phyloP scores from a whole-genome alignment of 768 basidiomycete species.

The Pisolithus tinctorius region DNA sequence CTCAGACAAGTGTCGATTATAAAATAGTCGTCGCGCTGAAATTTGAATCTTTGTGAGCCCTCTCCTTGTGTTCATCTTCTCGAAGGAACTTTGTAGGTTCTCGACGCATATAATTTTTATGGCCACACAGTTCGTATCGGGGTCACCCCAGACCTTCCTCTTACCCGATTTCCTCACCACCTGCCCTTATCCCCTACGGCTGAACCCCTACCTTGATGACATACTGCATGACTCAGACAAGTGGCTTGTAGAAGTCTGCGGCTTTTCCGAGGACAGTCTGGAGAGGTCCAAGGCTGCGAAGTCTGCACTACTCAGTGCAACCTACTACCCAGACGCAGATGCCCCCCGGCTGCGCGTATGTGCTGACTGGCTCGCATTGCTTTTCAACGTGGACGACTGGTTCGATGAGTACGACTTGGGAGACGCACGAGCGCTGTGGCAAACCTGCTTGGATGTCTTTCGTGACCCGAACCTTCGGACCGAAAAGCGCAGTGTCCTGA shows the following conservation, averaged over 20 bases:
- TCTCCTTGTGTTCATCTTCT: too few species aligned
- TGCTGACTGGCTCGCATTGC: conserved; percentile 56
- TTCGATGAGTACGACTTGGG: conserved; percentile 32
- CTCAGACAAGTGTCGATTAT: too few species aligned
- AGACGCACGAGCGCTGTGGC: conserved; percentile 25
- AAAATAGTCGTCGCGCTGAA: too few species aligned
- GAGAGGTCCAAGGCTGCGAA: conserved; percentile 49
- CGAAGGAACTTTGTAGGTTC: too few species aligned
- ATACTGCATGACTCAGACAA: conserved; percentile 32
- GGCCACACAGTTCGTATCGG: too few species aligned
- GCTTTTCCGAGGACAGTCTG: conserved; percentile 24
- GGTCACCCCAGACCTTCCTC: too few species aligned
- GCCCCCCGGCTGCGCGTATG: conserved; percentile 54
- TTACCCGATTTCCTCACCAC: too few species aligned
- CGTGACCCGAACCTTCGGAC: conserved; percentile 24
- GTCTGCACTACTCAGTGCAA: conserved; percentile 60
- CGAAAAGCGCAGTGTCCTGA: conserved; percentile 21
- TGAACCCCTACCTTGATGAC: conserved; percentile 26
- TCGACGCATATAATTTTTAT: too few species aligned
- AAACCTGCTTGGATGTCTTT: conserved; percentile 24
- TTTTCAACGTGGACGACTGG: conserved; percentile 39
- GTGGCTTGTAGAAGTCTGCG: conserved; percentile 27
- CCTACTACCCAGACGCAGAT: conserved; percentile 54
- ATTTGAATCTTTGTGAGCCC: too few species aligned
- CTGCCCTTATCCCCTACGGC: conserved; percentile 1